Base-by-base conservation (phyloP, 805 yeast species). In the Hanseniaspora singularis region DNA sequence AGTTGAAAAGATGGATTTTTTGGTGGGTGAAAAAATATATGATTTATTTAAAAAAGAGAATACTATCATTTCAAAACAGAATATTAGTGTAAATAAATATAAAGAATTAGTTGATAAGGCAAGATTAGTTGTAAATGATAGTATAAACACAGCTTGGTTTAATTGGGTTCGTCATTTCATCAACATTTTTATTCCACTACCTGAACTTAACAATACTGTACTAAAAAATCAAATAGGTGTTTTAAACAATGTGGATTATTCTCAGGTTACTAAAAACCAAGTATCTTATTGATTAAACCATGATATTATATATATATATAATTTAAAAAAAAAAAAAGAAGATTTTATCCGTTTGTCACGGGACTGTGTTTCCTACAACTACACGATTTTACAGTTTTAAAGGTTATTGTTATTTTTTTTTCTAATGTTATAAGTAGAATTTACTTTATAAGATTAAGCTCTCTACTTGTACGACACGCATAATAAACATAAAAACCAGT, bases 141-240 rank as follows among this genome's bases (percentile, higher is more conserved):
- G 16, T 14, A 16, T 18, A 12, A 43, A 22, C 4, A 15, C 22
- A 12, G 10, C 36, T 2, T 43, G 47, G 47, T 43, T 43, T 32
- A 28, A 43, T 7, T 43, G 38, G 30, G 8, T 22, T 8, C 36
- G 47, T 36, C 47, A 43, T 36, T 16, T 36, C 1, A 34, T 43
- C 15, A 43, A 43, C 14, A 30, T 43, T 16, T 15, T 43, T 16
- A 8, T 43, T 16, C 47, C 47, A 2, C 14, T 43, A 22, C 19
- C 26, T 3, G 2, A 30, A 14, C 37, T 43, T 23, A n/a, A 16
- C 23, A 27, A 24, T 19, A 24, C n/a, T 2, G 30, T 43, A n/a
- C 24, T 40, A 15, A 23, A 40, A n/a, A 40, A 33, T 24, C 45
- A 40, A 16, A 23, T 22, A 8, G 23, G 18, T 32, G 23, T 40